phyloP scores from a whole-genome alignment of 1,139 yeast species.

The Pichia sp. region DNA sequence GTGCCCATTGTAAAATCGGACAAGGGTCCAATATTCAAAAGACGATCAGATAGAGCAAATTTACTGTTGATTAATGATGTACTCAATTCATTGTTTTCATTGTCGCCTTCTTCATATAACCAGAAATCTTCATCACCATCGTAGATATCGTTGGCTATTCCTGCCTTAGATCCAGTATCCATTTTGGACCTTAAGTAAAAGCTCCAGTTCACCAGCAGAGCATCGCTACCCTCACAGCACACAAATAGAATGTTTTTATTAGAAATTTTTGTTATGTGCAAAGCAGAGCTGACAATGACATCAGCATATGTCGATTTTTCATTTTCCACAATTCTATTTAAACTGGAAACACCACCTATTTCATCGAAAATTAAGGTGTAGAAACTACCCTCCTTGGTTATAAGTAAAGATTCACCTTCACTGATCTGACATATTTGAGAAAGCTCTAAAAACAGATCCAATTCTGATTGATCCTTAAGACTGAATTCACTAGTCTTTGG shows the following conservation, averaged over 20 bases:
- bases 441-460: conserved; percentile 54
- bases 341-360: conserved; percentile 24
- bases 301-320: conserved; percentile 15
- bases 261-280: conserved; percentile 20
- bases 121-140: conserved; percentile 30
- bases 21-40: conserved; percentile 70
- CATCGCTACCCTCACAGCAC: conserved; percentile 38
- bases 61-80: conserved; percentile 22
- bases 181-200: conserved; percentile 10
- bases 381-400: conserved; percentile 46
- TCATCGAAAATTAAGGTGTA: conserved; percentile 44
- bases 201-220: conserved; percentile 33
- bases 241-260: conserved; percentile 31
- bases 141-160: conserved; percentile 21
- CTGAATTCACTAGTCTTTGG: conserved; percentile 43
- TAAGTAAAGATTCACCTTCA: conserved; percentile 45
- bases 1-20: conserved; percentile 63
- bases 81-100: conserved; percentile 18
- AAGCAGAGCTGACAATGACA: conserved; percentile 18
- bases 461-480: conserved; percentile 42
- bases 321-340: conserved; percentile 17
- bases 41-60: conserved; percentile 43
- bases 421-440: conserved; percentile 43
- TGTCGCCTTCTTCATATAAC: conserved; percentile 25
- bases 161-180: conserved; percentile 16